Base-by-base conservation (phyloP, 2,329 filamentous ascomycete species). In the Polytolypa hystricis region DNA sequence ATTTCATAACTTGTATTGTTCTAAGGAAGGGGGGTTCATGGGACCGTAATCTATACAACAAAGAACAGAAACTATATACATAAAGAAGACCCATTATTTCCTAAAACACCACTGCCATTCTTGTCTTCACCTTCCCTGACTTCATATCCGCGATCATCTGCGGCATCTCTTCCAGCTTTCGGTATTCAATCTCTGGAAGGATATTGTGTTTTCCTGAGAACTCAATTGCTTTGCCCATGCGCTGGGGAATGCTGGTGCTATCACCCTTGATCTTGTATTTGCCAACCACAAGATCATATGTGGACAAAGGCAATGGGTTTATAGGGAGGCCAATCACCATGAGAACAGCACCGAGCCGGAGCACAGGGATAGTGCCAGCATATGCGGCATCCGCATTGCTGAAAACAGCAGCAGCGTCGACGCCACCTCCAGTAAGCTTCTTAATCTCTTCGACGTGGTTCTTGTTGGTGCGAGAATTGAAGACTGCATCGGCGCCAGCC, bases 401-500 rank as follows among this genome's bases (percentile, higher is more conserved):
- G 33, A 54, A 60, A 2, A 60, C 55, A 2, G 61, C 61, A 3
- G 59, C 61, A 6, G 64, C 62, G 30, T 62, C 56, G 14, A 49
- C 53, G 10, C 64, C 64, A 38, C 61, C 62, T 4, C 53, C 55
- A 1, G 64, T 63, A 17, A 65, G 47, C 33, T 54, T 55, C 50
- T 64, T 64, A 33, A 67, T 51, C 35, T 64, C 53, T 5, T 53
- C 50, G 6, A 54, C 46, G 38, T 62, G 63, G 34, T 59, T 43
- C 5, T 55, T 46, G 41, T 61, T 56, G 2, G 52, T 57, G 35
- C 51, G 51, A n/a, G 61, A 60, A 48, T 66, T 66, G 51, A 65
- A 62, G n/a, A 58, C 47, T 7, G 54, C 53, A 36, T 64, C 62
- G 17, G 63, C 63, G 25, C 64, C 60, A 19, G 60, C 54, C 23